phyloP scores from a whole-genome alignment of 1,139 yeast genomes.

The Kluyveromyces sp. region DNA sequence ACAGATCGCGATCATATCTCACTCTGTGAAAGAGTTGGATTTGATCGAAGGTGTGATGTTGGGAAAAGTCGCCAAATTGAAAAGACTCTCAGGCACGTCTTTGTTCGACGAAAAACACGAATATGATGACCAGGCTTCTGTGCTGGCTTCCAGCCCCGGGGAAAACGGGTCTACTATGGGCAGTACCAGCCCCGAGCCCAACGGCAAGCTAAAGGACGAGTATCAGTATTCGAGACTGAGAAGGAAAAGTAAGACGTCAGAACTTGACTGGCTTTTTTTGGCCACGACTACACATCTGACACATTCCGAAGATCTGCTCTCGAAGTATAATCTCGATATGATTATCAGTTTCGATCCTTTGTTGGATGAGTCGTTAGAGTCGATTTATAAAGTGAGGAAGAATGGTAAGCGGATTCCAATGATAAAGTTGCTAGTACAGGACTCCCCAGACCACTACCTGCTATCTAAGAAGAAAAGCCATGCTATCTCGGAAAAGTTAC shows the following conservation, averaged over 20 bases:
- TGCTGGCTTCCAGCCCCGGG: not conserved
- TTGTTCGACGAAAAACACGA: slow-evolving; percentile 39
- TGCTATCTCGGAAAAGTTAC: slow-evolving; percentile 9
- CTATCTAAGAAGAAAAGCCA: slow-evolving; percentile 13
- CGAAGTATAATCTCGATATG: slow-evolving; percentile 35
- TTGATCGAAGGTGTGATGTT: slow-evolving; percentile 58
- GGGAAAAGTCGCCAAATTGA: slow-evolving; percentile 53
- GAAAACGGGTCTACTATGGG: slow-evolving; percentile 15
- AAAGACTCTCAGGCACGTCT: slow-evolving; percentile 55
- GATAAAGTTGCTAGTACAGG: slow-evolving; percentile 36
- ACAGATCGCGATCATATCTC: slow-evolving; percentile 48
- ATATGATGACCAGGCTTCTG: slow-evolving; percentile 7
- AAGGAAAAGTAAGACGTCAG: slow-evolving; percentile 4
- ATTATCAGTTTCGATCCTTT: slow-evolving; percentile 56
- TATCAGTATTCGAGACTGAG: slow-evolving; percentile 35
- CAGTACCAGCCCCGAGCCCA: slow-evolving; percentile 36
- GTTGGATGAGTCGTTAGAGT: slow-evolving; percentile 38
- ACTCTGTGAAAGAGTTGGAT: slow-evolving; percentile 60
- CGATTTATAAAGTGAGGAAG: slow-evolving; percentile 22
- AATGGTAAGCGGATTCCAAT: slow-evolving; percentile 32
- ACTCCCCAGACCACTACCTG: slow-evolving; percentile 38
- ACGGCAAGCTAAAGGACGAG: slow-evolving; percentile 33
- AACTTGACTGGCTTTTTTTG: slow-evolving; percentile 34
- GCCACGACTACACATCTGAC: slow-evolving; percentile 39
- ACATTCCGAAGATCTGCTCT: slow-evolving; percentile 27